Percentiles rank a stretch among this genome's conserved stretches.
phyloP scores from a whole-genome alignment of 805 yeast species.

The Candida chauliodis region DNA sequence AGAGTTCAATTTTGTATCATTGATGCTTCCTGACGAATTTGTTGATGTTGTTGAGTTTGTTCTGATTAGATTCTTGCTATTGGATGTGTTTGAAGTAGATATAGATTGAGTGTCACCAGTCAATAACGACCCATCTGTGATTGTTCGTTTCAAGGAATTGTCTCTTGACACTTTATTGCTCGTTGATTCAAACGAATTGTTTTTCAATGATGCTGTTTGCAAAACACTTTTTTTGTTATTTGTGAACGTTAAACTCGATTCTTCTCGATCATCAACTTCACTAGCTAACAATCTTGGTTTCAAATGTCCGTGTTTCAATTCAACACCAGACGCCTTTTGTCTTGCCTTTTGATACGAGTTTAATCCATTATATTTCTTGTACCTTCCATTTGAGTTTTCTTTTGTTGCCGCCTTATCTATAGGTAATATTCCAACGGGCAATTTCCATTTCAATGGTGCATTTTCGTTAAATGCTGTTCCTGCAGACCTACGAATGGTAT shows the following conservation, averaged over 20 bases:
- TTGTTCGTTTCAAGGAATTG: constrained; percentile 28
- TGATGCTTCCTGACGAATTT: constrained; percentile 28
- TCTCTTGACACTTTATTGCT: constrained; percentile 18
- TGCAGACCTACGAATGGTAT: constrained; percentile 37
- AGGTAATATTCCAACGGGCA: constrained; percentile 56
- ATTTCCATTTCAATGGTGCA: constrained; percentile 44
- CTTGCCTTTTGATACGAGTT: constrained; percentile 12
- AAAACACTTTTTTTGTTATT: constrained; percentile 6
- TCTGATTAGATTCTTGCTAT: constrained; percentile 12
- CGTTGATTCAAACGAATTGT: neutral
- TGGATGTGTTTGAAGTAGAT: constrained; percentile 1
- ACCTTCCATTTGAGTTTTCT: constrained; percentile 23
- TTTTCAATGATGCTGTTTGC: constrained; percentile 6
- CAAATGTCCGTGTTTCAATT: constrained; percentile 59
- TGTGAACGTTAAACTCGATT: constrained; percentile 8
- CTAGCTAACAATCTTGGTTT: constrained; percentile 68
- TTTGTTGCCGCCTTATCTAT: constrained; percentile 31
- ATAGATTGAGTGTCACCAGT: constrained; percentile 9
- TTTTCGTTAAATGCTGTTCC: constrained; percentile 49
- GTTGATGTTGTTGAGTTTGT: constrained; percentile 19
- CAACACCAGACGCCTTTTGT: constrained; percentile 45
- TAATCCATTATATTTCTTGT: constrained; percentile 23
- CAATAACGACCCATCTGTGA: constrained; percentile 24
- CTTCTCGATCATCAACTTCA: constrained; percentile 59
- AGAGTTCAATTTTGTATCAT: constrained; percentile 17